Conservation (phyloP, 2,329 filamentous ascomycete genomes). For the Pseudocercospora eumusae region DNA sequence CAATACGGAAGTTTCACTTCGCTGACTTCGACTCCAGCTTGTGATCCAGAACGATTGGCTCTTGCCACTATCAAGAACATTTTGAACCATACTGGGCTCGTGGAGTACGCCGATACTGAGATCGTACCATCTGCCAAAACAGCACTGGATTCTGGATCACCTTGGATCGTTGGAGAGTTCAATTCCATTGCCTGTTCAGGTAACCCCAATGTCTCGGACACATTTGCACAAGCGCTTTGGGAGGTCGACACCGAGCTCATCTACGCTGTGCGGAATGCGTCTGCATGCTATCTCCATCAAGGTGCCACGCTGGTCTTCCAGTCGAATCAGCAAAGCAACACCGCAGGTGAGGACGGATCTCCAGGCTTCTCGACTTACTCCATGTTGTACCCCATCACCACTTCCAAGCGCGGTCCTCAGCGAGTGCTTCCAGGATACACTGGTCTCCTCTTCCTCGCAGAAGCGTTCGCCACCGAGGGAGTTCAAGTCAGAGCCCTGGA, state of each 20-base stretch:
- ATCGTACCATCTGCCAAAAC: slow-evolving; percentile 36
- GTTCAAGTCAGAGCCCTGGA: slow-evolving; percentile 30
- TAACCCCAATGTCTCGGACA: slow-evolving; percentile 45
- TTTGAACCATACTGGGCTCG: slow-evolving; percentile 35
- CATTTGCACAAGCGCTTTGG: slow-evolving; percentile 47
- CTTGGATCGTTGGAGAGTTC: slow-evolving; percentile 44
- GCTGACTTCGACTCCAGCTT: slow-evolving; percentile 14
- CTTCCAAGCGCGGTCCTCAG: slow-evolving; percentile 30
- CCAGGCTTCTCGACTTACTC: slow-evolving; percentile 37
- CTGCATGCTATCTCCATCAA: slow-evolving; percentile 42
- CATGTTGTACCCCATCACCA: slow-evolving; percentile 34
- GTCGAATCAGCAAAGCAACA: slow-evolving; percentile 34
- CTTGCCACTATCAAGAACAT: slow-evolving; percentile 35
- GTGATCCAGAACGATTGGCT: slow-evolving; percentile 31
- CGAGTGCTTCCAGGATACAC: slow-evolving; percentile 34
- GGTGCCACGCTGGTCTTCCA: slow-evolving; percentile 38
- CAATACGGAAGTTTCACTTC: not conserved
- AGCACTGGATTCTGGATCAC: slow-evolving; percentile 32
- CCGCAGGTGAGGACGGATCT: slow-evolving; percentile 32
- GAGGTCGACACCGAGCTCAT: slow-evolving; percentile 44
- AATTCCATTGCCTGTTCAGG: slow-evolving; percentile 48
- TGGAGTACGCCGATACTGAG: slow-evolving; percentile 33
- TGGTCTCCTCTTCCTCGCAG: slow-evolving; percentile 35
- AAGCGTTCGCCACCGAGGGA: slow-evolving; percentile 33
- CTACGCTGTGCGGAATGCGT: slow-evolving; percentile 45